Evolutionary conservation across 1,284 basidiomycete genomes (phyloP).

Genomic region (Fomitopsis schrenkii): DNA sequence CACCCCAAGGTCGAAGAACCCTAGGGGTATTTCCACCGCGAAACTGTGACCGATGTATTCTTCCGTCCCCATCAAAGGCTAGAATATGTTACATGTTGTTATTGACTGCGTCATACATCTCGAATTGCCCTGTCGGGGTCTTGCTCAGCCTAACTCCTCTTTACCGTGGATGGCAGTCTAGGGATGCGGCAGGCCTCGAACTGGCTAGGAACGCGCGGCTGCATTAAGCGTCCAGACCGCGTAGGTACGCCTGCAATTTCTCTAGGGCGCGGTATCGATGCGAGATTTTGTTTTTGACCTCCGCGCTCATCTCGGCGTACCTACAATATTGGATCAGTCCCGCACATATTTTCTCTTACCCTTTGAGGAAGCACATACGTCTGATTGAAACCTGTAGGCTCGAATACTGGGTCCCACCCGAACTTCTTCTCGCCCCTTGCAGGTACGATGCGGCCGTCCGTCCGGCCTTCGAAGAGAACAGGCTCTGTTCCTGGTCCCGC

Average conservation of each 20-base stretch:
- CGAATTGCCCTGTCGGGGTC: too few relatives aligned
- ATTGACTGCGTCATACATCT: neutral
- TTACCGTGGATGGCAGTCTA: neutral
- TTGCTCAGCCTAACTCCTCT: too few relatives aligned
- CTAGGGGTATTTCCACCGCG: neutral
- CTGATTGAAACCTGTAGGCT: conserved; percentile 69
- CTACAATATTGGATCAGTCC: conserved; percentile 34
- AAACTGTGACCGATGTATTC: conserved; percentile 1
- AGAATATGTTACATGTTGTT: too few relatives aligned
- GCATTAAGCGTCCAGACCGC: conserved; percentile 12
- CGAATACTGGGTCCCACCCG: conserved; percentile 93
- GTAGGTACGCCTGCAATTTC: conserved; percentile 72
- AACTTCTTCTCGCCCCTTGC: conserved; percentile 76
- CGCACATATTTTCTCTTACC: neutral
- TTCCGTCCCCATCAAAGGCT: neutral
- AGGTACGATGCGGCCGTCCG: conserved; percentile 85
- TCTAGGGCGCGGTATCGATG: conserved; percentile 88
- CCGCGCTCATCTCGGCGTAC: conserved; percentile 91
- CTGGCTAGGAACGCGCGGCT: neutral
- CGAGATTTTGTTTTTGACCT: conserved; percentile 86
- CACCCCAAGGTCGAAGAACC: neutral
- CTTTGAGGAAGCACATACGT: conserved; percentile 52
- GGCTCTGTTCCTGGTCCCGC: conserved; percentile 77
- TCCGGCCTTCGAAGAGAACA: conserved; percentile 89
- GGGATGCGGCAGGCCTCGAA: neutral